Evolutionary conservation across 2,329 filamentous ascomycete species (phyloP).

Genomic region (Nannizzia gypsea): DNA sequence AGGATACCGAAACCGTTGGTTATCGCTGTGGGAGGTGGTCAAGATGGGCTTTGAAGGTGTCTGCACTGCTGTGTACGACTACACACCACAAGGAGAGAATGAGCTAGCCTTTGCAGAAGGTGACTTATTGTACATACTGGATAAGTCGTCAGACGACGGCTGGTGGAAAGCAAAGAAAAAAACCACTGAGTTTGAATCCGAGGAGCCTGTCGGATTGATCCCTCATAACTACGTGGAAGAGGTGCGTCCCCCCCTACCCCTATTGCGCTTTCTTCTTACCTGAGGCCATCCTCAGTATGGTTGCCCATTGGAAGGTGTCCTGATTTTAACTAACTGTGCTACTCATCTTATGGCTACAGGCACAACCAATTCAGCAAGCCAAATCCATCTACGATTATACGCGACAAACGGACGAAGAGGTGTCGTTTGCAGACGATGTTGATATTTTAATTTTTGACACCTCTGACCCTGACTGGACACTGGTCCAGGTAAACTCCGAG

Average conservation of each 20-base stretch:
- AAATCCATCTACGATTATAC: constrained; percentile 98
- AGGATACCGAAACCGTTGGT: background rate
- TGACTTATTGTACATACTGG: constrained; percentile 76
- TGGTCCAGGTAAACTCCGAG: constrained; percentile 72
- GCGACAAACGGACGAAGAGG: constrained; percentile 91
- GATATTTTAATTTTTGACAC: constrained; percentile 74
- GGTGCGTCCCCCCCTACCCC: constrained; percentile 42
- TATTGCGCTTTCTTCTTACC: background rate
- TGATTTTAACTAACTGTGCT: background rate
- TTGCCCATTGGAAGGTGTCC: background rate
- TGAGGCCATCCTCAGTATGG: background rate
- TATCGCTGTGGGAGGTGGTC: constrained; percentile 9
- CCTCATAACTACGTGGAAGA: constrained; percentile 93
- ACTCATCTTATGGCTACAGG: constrained; percentile 34
- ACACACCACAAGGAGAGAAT: constrained; percentile 71
- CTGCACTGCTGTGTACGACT: constrained; percentile 86
- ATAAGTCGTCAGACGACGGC: constrained; percentile 65
- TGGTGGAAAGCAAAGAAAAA: constrained; percentile 98
- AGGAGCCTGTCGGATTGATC: constrained; percentile 79
- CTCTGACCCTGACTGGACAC: constrained; percentile 90
- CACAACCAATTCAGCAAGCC: constrained; percentile 55
- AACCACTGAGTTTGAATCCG: constrained; percentile 69
- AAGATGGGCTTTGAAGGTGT: constrained; percentile 84
- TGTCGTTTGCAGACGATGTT: constrained; percentile 87
- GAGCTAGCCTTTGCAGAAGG: constrained; percentile 78